Conservation (phyloP, 2,329 filamentous ascomycete species). For the Orbilia blumenaviensis region DNA sequence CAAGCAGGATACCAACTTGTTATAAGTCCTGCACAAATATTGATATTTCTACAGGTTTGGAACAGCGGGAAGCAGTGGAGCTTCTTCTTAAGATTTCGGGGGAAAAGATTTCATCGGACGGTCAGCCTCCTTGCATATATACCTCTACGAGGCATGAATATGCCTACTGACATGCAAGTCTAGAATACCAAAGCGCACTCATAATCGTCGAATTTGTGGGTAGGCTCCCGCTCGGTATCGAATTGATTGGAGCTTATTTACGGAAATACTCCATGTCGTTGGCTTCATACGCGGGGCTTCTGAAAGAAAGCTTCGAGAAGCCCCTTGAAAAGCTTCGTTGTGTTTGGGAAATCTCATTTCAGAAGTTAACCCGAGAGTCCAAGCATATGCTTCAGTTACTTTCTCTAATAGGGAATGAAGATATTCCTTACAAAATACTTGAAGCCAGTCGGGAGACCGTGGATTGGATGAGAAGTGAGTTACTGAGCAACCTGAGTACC, state of each 20-base stretch:
- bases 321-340: not conserved
- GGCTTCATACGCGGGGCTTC: not conserved
- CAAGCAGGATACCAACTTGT: not conserved
- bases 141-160: too few species aligned
- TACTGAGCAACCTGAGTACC: not conserved
- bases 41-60: not conserved
- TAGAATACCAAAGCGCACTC: not conserved
- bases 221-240: constrained; percentile 1
- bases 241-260: constrained; percentile 2
- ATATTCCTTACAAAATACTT: constrained; percentile 3
- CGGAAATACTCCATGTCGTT: not conserved
- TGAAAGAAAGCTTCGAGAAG: not conserved
- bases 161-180: not conserved
- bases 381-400: constrained; percentile 14
- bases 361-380: not conserved
- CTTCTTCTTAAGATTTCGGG: not conserved
- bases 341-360: constrained; percentile 15
- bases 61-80: constrained; percentile 1
- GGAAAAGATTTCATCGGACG: not conserved
- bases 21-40: not conserved
- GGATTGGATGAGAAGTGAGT: constrained; percentile 23
- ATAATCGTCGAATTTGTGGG: not conserved
- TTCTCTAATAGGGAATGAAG: constrained; percentile 18
- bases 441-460: not conserved
- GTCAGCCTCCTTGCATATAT: not conserved